phyloP scores from a whole-genome alignment of 495 filamentous ascomycete genomes.

The Hypoxylon fuscum region DNA sequence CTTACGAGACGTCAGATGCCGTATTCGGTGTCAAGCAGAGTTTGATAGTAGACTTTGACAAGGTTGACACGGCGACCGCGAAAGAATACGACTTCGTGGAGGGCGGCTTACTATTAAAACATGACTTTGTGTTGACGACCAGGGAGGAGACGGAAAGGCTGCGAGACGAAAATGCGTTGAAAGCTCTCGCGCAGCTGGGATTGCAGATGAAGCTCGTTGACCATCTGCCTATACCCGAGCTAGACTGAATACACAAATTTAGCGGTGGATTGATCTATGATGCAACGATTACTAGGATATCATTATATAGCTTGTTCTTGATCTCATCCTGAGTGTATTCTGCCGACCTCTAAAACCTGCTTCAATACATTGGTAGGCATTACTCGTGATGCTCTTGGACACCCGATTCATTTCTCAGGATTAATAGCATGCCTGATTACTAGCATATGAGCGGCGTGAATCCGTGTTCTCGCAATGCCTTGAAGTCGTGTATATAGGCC shows the following conservation, averaged over 20 bases:
- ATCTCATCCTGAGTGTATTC: too few relatives aligned
- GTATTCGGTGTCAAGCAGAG: constrained; percentile 94
- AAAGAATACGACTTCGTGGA: constrained; percentile 74
- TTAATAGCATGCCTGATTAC: too few relatives aligned
- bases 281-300: not conserved
- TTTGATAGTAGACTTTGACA: constrained; percentile 75
- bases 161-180: constrained; percentile 73
- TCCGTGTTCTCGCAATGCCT: too few relatives aligned
- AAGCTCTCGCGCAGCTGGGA: constrained; percentile 76
- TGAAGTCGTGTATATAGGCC: too few relatives aligned
- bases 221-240: constrained; percentile 78
- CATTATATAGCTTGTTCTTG: not conserved
- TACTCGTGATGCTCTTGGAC: too few relatives aligned
- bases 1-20: constrained; percentile 89
- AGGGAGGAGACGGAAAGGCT: constrained; percentile 75
- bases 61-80: constrained; percentile 66
- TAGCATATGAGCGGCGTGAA: too few relatives aligned
- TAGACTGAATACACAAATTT: constrained; percentile 45
- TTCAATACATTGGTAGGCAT: too few relatives aligned
- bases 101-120: constrained; percentile 69
- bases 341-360: too few relatives aligned
- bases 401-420: too few relatives aligned
- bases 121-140: constrained; percentile 79
- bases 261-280: constrained; percentile 7
- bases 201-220: constrained; percentile 80